Evolutionary conservation across 345 rosid genomes (phyloP).

Genomic region (Citrus sinensis): DNA sequence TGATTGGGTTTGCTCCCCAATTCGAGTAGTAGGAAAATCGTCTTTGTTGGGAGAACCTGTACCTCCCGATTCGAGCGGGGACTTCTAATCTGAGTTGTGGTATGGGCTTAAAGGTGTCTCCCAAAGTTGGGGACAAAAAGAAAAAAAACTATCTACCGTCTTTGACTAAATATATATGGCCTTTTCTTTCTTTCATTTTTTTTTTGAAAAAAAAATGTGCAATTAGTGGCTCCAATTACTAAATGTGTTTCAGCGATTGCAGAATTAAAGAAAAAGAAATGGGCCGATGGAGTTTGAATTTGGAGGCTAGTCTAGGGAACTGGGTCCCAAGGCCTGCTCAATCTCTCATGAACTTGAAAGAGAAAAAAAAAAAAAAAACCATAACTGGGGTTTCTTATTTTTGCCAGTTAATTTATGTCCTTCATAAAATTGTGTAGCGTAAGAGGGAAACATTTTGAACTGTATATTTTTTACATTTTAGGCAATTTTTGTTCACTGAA

Average conservation of each 20-base stretch:
- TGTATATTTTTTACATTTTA: slow-evolving; percentile 27
- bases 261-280: background rate
- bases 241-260: background rate
- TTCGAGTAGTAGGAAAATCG: fast-evolving
- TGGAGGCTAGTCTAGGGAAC: slow-evolving; percentile 4
- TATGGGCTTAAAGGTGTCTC: no score
- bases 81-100: no score
- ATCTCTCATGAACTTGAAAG: background rate
- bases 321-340: slow-evolving; percentile 18
- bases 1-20: no score
- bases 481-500: slow-evolving; percentile 22
- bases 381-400: slow-evolving; percentile 5
- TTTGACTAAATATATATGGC: no score
- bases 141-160: no score
- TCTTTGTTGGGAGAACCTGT: no score
- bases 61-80: no score
- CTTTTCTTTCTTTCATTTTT: no score
- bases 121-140: no score
- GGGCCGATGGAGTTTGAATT: slow-evolving; percentile 1
- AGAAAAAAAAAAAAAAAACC: background rate
- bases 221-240: background rate
- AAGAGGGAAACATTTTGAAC: slow-evolving; percentile 32
- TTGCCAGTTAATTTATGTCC: slow-evolving; percentile 23
- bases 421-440: slow-evolving; percentile 27
- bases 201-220: background rate